Base-by-base conservation (phyloP, 176 grass and related monocot species). In the Elaeis guineensis region DNA sequence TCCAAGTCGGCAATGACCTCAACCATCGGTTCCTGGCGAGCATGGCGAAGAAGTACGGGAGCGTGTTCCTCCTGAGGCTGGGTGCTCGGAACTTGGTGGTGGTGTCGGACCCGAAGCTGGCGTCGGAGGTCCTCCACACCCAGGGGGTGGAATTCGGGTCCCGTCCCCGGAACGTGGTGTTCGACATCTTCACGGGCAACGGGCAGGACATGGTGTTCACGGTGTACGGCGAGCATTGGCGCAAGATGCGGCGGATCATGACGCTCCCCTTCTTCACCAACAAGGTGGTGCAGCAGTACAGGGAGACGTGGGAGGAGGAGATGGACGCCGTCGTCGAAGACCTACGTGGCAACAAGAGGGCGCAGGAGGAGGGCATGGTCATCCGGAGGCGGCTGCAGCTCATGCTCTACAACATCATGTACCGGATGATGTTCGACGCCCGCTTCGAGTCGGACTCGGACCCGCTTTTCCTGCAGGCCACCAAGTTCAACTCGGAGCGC, bases 191-290 rank as follows among this genome's bases (percentile, higher is more conserved):
- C 65, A 68, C 65, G 2, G 65, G 17, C 28, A 44, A 39, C 18
- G 65, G 52, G 26, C 52, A 55, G 52, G 65, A 68, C 52, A 68
- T 68, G 65, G 65, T 68, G 25, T 68, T 68, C 51, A 68, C 65
- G 14, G 65, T 55, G 52, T 68, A 68, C n/a, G 65, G 65, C 65
- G 65, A 68, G 52, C 65, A 68, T n/a, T 68, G 65, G 65, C 65
- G 65, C 65, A 68, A 57, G 65, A 68, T 68, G 65, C 52, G 65
- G 4, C 65, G 65, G 4, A 68, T 68, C 52, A 68, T 68, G 65
- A 68, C 65, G 16, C 18, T 68, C 51, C 65, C 65, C 65, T 68
- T 68, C 65, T 68, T 68, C 65, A 68, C 65, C 29, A 68, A 68
- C 29, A 68, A 68, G 65, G 65, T 68, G 25, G 65, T 68, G 25